Conservation (phyloP, 768 basidiomycete species). For the Porpolomopsis calyptriformis region DNA sequence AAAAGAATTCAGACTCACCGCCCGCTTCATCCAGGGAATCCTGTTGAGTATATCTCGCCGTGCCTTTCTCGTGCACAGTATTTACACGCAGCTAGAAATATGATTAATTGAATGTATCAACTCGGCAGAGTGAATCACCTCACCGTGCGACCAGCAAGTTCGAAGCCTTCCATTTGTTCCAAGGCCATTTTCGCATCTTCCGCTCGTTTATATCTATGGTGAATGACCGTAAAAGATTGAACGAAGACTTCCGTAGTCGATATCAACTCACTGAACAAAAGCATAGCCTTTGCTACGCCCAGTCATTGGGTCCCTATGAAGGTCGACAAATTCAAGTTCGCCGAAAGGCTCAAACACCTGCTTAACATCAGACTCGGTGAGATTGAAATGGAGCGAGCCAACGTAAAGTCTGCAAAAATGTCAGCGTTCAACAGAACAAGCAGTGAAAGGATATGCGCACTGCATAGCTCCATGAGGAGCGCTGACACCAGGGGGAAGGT, state of each 20-base stretch:
- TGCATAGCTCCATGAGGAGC: constrained; percentile 79
- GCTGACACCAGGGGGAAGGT: constrained; percentile 63
- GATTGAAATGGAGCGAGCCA: constrained; percentile 92
- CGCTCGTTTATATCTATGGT: constrained; percentile 73
- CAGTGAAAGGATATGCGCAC: constrained; percentile 36
- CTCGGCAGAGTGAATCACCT: constrained; percentile 17
- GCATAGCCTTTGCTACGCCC: constrained; percentile 97
- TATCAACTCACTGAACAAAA: constrained; percentile 75
- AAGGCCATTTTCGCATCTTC: constrained; percentile 95
- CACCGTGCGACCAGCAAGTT: constrained; percentile 89
- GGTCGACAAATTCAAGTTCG: constrained; percentile 95
- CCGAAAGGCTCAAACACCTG: constrained; percentile 99
- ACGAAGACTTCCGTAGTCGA: constrained; percentile 19
- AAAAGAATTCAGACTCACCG: constrained; percentile 35
- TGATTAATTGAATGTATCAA: constrained; percentile 7
- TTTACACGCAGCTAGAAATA: constrained; percentile 66
- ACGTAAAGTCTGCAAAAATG: constrained; percentile 68
- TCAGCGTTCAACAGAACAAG: constrained; percentile 2
- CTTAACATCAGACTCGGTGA: constrained; percentile 93
- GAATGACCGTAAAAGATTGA: too few relatives aligned
- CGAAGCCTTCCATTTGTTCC: constrained; percentile 98
- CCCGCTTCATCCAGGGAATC: constrained; percentile 85
- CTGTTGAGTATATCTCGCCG: constrained; percentile 59
- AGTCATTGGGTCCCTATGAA: constrained; percentile 90
- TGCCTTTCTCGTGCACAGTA: constrained; percentile 87